Conservation (phyloP, 805 yeast genomes). For the Metschnikowia reukaufii region DNA sequence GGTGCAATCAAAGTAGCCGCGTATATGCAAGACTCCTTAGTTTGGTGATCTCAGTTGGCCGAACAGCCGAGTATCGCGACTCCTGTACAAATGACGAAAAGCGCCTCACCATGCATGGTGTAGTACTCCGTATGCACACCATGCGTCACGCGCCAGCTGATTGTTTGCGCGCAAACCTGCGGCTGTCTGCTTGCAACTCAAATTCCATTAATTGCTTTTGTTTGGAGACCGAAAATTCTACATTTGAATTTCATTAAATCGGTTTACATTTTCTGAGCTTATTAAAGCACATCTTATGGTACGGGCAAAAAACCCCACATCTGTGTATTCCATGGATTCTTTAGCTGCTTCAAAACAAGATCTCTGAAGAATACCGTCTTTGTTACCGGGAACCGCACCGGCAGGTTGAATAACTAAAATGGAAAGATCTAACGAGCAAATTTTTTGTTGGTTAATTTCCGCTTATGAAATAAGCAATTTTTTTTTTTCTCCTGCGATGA, state of each 20-base stretch:
- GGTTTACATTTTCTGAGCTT: background rate
- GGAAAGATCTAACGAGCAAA: slow-evolving; percentile 2
- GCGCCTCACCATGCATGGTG: slow-evolving; percentile 4
- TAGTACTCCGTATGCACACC: background rate
- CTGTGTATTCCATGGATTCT: too few species aligned
- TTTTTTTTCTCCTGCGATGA: background rate
- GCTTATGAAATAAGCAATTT: background rate
- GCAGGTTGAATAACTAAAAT: background rate
- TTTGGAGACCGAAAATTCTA: background rate
- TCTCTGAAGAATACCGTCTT: background rate
- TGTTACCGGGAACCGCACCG: slow-evolving; percentile 1
- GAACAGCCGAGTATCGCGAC: slow-evolving; percentile 1
- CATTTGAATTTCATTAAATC: background rate
- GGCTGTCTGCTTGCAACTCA: slow-evolving; percentile 1
- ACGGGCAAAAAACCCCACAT: too few species aligned
- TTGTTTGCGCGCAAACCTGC: slow-evolving; percentile 4
- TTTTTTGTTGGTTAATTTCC: background rate
- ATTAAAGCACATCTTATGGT: background rate
- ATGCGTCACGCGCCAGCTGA: slow-evolving; percentile 8
- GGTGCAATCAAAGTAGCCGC: background rate
- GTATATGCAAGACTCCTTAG: slow-evolving; percentile 3
- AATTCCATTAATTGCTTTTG: background rate
- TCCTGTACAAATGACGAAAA: background rate
- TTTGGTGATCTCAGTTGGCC: slow-evolving; percentile 4
- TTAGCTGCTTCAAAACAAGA: background rate